Percentiles rank a stretch among this genome's conserved stretches.
These are phyloP conservation scores for Alternaria ethzedia DNA, from an alignment of 2,329 filamentous ascomycete species.

Conservation along the genomic window DNA sequence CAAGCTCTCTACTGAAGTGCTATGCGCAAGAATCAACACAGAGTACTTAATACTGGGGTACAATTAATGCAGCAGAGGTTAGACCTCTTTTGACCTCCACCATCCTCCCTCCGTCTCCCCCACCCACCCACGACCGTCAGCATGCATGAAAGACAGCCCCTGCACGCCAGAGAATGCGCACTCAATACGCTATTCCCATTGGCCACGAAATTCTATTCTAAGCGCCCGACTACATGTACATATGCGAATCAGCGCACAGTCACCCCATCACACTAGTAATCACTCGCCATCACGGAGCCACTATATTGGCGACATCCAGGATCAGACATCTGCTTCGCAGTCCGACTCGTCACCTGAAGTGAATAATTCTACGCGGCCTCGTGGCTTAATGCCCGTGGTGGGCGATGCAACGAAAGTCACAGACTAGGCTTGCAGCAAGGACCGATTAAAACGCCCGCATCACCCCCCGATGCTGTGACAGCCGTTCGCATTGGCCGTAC, in stretches of 20 bases:
- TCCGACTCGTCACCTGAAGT: neutral
- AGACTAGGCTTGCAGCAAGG: conserved; percentile 8
- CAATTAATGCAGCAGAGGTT: no score
- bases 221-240: conserved; percentile 14
- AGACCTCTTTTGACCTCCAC: no score
- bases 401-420: conserved; percentile 17
- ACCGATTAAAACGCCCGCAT: conserved; percentile 15
- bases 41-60: no score
- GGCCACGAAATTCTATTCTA: conserved; percentile 13
- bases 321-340: neutral
- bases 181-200: conserved; percentile 10
- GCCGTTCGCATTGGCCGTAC: conserved; percentile 16
- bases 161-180: conserved; percentile 15
- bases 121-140: conserved; percentile 14
- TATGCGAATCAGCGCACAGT: conserved; percentile 12
- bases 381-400: conserved; percentile 1
- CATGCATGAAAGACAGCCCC: conserved; percentile 26
- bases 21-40: no score
- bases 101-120: no score
- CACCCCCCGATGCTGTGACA: conserved; percentile 15
- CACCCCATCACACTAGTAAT: conserved; percentile 17
- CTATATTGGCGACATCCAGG: neutral
- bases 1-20: no score
- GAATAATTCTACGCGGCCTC: conserved; percentile 16
- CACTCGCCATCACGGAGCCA: conserved; percentile 1